Evolutionary conservation across 108 stramenopile species (phyloP).

Genomic region (Mayamaea pseudoterrestris): DNA sequence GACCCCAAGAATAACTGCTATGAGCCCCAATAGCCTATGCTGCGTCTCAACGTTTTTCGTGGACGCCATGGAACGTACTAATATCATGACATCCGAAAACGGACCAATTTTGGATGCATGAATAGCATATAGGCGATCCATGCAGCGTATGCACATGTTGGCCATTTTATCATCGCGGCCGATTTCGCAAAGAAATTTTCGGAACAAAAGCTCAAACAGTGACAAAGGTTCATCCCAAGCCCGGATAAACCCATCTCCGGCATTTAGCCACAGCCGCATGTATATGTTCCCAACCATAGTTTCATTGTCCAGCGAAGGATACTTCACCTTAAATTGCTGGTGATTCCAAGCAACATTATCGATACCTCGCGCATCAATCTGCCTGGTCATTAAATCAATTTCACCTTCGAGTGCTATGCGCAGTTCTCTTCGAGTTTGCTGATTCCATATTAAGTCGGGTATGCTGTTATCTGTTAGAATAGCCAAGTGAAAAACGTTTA

Average conservation of each 20-base stretch:
- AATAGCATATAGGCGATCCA: conserved; percentile 52
- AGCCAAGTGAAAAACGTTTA: conserved; percentile 51
- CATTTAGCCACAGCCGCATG: conserved; percentile 65
- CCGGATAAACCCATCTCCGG: conserved; percentile 58
- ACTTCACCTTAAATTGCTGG: conserved; percentile 63
- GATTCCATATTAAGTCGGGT: conserved; percentile 78
- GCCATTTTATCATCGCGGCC: conserved; percentile 49
- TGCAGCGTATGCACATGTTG: conserved; percentile 54
- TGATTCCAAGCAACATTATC: conserved; percentile 73
- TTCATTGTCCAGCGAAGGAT: conserved; percentile 57
- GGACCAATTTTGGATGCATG: conserved; percentile 43
- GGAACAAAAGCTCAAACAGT: conserved; percentile 60
- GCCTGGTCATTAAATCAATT: conserved; percentile 37
- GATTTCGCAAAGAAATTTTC: conserved; percentile 61
- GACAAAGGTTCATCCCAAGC: conserved; percentile 56
- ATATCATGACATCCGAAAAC: conserved; percentile 64
- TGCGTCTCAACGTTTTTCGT: conserved; percentile 56
- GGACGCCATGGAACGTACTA: conserved; percentile 47
- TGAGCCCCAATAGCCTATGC: conserved; percentile 49
- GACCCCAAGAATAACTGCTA: conserved; percentile 48
- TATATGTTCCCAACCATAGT: conserved; percentile 61
- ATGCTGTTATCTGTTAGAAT: conserved; percentile 62
- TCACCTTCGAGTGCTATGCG: conserved; percentile 64
- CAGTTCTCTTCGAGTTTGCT: conserved; percentile 60
- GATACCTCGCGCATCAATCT: conserved; percentile 37